These are phyloP conservation scores for Holtermannia corniformis DNA, from an alignment of 768 basidiomycete genomes.

Conservation along the genomic window DNA sequence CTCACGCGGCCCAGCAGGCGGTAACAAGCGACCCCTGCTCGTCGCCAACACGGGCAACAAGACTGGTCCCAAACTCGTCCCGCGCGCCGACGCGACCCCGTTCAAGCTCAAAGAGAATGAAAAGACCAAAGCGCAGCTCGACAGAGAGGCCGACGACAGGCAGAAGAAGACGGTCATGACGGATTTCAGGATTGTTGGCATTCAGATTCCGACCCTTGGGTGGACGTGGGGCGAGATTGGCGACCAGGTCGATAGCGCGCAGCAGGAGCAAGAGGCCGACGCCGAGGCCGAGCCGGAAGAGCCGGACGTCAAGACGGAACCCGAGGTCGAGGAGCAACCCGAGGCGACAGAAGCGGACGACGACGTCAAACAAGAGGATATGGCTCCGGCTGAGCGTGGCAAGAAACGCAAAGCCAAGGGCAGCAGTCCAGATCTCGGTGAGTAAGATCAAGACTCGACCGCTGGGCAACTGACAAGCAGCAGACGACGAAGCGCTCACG, in stretches of 20 bases:
- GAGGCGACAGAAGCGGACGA: conserved; percentile 14
- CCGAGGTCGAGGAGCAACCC: background rate
- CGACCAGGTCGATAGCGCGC: too few relatives aligned
- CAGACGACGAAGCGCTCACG: conserved; percentile 23
- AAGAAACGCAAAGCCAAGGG: conserved; percentile 39
- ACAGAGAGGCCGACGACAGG: conserved; percentile 23
- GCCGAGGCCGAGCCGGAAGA: conserved; percentile 5
- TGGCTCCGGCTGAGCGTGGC: conserved; percentile 12
- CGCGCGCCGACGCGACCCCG: background rate
- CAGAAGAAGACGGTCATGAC: conserved; percentile 70
- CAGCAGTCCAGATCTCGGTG: conserved; percentile 37
- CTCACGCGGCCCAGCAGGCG: background rate
- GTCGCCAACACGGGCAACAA: conserved; percentile 12
- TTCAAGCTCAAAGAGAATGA: conserved; percentile 12
- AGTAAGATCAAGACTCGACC: conserved; percentile 7
- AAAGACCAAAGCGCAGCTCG: conserved; percentile 10
- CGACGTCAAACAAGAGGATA: conserved; percentile 8
- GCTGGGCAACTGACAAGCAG: background rate
- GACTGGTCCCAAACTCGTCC: background rate
- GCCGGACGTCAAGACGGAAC: background rate
- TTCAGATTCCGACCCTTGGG: conserved; percentile 67
- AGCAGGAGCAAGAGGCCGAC: conserved; percentile 11
- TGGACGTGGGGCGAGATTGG: conserved; percentile 72
- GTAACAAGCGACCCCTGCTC: conserved; percentile 5
- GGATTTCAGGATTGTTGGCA: conserved; percentile 92